Percentiles rank a stretch among this genome's conserved stretches.
These are phyloP conservation scores for Ceratocystis papillata DNA, from an alignment of 2,329 filamentous ascomycete genomes.

Conservation along the genomic window DNA sequence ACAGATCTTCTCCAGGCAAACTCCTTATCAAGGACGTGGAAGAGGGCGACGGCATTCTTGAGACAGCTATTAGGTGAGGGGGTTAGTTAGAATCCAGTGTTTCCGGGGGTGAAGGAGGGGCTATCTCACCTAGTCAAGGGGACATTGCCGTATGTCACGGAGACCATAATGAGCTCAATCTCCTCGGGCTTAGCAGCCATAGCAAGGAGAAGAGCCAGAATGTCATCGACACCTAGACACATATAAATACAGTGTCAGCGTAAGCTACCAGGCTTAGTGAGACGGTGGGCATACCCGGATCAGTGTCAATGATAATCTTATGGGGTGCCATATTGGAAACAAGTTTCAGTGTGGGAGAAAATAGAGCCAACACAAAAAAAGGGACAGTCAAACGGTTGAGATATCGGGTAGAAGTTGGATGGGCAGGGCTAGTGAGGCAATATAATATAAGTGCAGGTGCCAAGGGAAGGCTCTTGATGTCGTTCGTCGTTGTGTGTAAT, in stretches of 20 bases:
- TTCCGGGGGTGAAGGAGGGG: background rate
- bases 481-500: background rate
- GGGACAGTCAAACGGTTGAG: background rate
- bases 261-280: background rate
- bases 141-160: slow-evolving; percentile 89
- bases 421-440: background rate
- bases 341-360: background rate
- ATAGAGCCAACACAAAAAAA: background rate
- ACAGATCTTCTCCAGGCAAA: slow-evolving; percentile 65
- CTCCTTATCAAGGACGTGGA: slow-evolving; percentile 86
- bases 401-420: background rate
- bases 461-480: background rate
- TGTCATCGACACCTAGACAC: slow-evolving; percentile 68
- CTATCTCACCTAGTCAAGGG: slow-evolving; percentile 58
- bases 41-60: slow-evolving; percentile 78
- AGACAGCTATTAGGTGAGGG: slow-evolving; percentile 47
- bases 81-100: slow-evolving; percentile 8
- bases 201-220: slow-evolving; percentile 77
- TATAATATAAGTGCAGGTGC: background rate
- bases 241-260: background rate
- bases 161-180: slow-evolving; percentile 73
- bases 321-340: slow-evolving; percentile 48
- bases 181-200: slow-evolving; percentile 73
- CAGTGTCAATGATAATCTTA: slow-evolving; percentile 90
- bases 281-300: slow-evolving; percentile 53